A percentile compares a stretch with the other conserved stretches of the same genome.
These are phyloP conservation scores for Thuidium tamariscinum DNA, from an alignment of 225 moss, liverwort and hornwort species.

Conservation along the genomic window DNA sequence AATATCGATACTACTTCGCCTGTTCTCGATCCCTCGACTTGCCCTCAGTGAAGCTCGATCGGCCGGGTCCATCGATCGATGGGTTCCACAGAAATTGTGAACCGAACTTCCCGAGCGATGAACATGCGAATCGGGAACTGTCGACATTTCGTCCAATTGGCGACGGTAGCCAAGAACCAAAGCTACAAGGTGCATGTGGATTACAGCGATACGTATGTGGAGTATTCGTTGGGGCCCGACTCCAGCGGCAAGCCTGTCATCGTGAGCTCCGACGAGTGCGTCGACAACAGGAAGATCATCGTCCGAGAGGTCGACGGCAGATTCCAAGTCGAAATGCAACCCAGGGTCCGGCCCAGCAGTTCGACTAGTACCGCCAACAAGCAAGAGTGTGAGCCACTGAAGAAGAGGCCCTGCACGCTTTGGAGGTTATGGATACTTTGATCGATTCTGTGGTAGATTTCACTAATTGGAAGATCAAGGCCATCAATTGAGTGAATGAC, in stretches of 20 bases:
- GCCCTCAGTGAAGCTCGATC: neutral
- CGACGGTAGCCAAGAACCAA: neutral
- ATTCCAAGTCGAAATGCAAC: neutral
- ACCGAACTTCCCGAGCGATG: neutral
- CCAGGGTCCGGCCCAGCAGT: neutral
- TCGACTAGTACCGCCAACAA: neutral
- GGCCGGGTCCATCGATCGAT: neutral
- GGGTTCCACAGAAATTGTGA: constrained; percentile 4
- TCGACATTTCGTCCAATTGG: neutral
- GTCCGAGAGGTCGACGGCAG: neutral
- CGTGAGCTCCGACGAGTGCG: constrained; percentile 18
- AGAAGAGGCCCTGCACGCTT: neutral
- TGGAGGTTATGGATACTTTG: neutral
- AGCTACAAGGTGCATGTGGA: neutral
- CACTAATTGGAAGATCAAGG: no score
- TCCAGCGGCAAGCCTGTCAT: neutral
- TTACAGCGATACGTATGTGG: neutral
- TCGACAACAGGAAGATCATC: constrained; percentile 4
- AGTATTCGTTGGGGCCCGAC: neutral
- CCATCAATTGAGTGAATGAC: no score
- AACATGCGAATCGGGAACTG: neutral
- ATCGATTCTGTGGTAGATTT: neutral
- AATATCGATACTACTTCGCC: neutral
- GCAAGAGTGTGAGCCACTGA: neutral
- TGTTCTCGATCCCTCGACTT: neutral